Evolutionary conservation across 805 yeast genomes (phyloP), one percentile per base, ranked within the genome.

Genomic region (Monosporozyma yasuniensis): DNA sequence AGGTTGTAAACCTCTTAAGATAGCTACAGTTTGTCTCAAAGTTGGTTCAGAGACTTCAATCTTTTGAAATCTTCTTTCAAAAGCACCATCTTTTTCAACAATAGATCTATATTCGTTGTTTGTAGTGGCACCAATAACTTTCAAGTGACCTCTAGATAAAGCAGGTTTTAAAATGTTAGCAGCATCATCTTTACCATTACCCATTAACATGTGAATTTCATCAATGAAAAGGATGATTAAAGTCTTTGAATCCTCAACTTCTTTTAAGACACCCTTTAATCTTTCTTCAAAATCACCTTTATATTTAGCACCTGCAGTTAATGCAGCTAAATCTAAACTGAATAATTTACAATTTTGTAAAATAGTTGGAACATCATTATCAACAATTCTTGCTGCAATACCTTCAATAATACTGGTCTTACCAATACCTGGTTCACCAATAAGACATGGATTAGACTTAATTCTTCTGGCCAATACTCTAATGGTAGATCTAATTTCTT

Each of bases 361-460:
- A 54, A 91, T 87, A 23, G 81, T 78, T 42, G 99, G 99, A 14
- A 93, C 96, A 69, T 93, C 99, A 55, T 87, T 87, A 63, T 93
- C 97, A 52, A 93, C 81, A 55, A 93, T 88, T 71, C 99, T 79
- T 70, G 91, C 98, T 11, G 99, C 98, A 50, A 93, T 97, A 61
- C 98, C 99, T 72, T 93, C 99, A 47, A 93, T 96, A 60, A 93
- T 91, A 28, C 96, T 87, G 37, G 99, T 93, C 72, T 93, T 93
- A 76, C 99, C 99, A 48, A 93, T 97, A 80, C 99, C 99, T 41
- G 99, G 96, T 63, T 93, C 99, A 76, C 99, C 99, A 61, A 93
- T 89, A 52, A 93, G 72, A 60, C 96, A 93, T 14, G 98, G 96
- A 65, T 93, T 93, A 6, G 97, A 90, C 71, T 93, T 93, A 41